These are phyloP conservation scores for Albizia julibrissin DNA, from an alignment of 306 rosid species.

Conservation along the genomic window DNA sequence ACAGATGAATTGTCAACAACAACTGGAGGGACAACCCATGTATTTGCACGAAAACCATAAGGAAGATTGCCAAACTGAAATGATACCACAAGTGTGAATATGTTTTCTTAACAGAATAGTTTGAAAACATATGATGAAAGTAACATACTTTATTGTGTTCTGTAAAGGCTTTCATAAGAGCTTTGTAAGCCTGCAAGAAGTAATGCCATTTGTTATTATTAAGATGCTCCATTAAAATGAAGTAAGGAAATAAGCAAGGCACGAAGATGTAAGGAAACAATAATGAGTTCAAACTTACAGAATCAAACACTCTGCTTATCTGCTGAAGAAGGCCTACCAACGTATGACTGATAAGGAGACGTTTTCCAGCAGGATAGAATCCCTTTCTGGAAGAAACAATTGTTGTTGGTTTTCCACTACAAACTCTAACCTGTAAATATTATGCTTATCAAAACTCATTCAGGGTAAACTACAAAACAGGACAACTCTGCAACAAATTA, in stretches of 20 bases:
- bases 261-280: constrained; percentile 1
- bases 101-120: constrained; percentile 14
- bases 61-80: constrained; percentile 99
- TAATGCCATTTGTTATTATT: constrained; percentile 6
- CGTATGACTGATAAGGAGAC: constrained; percentile 64
- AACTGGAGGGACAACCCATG: constrained; percentile 98
- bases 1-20: constrained; percentile 75
- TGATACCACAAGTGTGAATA: constrained; percentile 27
- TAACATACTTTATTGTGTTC: constrained; percentile 86
- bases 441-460: constrained; percentile 18
- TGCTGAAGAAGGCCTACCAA: constrained; percentile 88
- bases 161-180: constrained; percentile 85
- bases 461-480: background rate
- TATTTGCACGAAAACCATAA: constrained; percentile 89
- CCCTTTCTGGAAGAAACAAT: constrained; percentile 83
- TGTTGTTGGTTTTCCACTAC: constrained; percentile 92
- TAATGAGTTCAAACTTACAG: constrained; percentile 53
- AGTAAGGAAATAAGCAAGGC: background rate
- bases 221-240: background rate
- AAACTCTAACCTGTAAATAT: constrained; percentile 70
- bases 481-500: constrained; percentile 6
- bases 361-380: constrained; percentile 94
- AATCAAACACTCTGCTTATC: constrained; percentile 88
- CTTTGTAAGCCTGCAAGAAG: constrained; percentile 78
- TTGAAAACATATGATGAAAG: constrained; percentile 17